Evolutionary conservation across 176 grass and related monocot species (phyloP).

Genomic region (Rhynchospora breviuscula): DNA sequence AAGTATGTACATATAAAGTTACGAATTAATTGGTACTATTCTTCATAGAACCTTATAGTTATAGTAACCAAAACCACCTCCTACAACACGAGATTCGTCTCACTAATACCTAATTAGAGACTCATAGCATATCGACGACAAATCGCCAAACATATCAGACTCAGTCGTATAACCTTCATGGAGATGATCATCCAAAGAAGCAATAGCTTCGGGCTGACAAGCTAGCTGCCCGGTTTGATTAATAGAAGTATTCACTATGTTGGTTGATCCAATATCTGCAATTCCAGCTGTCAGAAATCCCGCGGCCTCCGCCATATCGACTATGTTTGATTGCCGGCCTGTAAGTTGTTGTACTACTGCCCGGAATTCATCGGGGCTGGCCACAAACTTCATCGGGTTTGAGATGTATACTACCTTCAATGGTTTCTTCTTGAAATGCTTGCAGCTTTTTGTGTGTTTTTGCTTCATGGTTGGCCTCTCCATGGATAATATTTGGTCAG

Average conservation of each 20-base stretch:
- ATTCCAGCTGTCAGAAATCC: not conserved
- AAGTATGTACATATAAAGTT: not conserved
- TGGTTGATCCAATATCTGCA: not conserved
- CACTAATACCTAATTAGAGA: not conserved
- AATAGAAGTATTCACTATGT: conserved; percentile 7
- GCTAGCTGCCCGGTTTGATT: not conserved
- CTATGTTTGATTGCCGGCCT: conserved; percentile 60
- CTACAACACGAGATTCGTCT: not conserved
- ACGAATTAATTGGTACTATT: not conserved
- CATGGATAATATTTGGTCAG: not conserved
- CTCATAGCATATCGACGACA: conserved; percentile 11
- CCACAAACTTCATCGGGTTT: conserved; percentile 62
- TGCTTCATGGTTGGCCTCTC: not conserved
- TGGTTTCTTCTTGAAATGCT: conserved; percentile 19
- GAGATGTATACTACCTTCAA: conserved; percentile 84
- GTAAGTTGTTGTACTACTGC: conserved; percentile 69
- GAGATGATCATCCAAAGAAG: not conserved
- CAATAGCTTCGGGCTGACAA: not conserved
- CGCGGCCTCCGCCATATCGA: conserved; percentile 33
- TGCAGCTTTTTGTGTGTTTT: conserved; percentile 25
- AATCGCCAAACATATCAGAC: not conserved
- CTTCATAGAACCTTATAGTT: not conserved
- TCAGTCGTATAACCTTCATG: not conserved
- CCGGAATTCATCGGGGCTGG: conserved; percentile 73
- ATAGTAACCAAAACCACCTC: not conserved